Base-by-base conservation (phyloP, 208 protist genomes). In the Acanthamoeba lenticulata region DNA sequence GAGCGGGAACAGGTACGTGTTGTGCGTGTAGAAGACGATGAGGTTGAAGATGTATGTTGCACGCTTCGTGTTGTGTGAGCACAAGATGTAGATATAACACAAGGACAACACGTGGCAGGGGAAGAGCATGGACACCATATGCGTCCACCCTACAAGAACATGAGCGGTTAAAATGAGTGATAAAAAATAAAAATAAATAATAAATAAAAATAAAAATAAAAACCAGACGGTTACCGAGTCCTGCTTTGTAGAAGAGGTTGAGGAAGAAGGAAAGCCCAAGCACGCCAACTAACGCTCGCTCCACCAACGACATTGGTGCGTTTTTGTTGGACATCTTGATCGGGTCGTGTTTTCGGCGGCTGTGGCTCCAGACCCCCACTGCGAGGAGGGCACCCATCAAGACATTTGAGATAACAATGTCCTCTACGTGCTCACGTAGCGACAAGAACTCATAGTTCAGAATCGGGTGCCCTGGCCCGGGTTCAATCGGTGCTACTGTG, bases 161-260 rank as follows among this genome's bases (percentile, higher is more conserved):
- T 24, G 21, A 55, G 3, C 1, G 21, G 45, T 52, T 52, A 15
- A 52, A 52, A 19, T 52, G 45, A 52, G 5, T 52, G 45, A 52
- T 69, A 69, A 69, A 69, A 9, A 69, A 69, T 36, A 29, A n/a
- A 69, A 29, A 7, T 27, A 11, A 69, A 69, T 7, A 34, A 34
- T 69, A 7, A 69, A 69, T 9, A 69, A 34, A 69, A 34, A 5
- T 36, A 69, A 69, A 7, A 9, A 7, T 42, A 74, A 74, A 79
- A 42, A 79, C 3, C 27, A 79, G 13, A 45, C 38, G 0, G 27
- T 0, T 45, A 79, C 69, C 69, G 1, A 79, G 21, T 19, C 69
- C 69, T 5, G 69, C 69, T 36, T 79, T 79, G 69, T 79, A 79
- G 69, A 79, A 79, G 36, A 79, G 38, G 17, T 79, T 79, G 69